Conservation (phyloP, 2,329 filamentous ascomycete genomes). For the Alternaria angustiovoidea region DNA sequence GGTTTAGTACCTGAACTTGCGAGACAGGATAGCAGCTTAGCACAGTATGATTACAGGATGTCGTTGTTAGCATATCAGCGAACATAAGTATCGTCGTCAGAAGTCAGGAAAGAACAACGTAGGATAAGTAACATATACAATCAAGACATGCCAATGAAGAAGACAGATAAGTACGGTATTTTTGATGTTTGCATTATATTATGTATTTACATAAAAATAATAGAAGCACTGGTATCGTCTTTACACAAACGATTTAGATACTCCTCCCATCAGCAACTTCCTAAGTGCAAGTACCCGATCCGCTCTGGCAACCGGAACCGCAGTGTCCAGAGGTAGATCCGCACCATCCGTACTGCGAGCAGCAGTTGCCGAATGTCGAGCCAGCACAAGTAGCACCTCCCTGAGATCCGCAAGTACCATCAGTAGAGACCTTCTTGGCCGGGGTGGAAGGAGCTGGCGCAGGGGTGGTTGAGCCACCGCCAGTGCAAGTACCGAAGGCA, state of each 20-base stretch:
- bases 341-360: slow-evolving; percentile 22
- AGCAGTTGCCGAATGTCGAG: slow-evolving; percentile 22
- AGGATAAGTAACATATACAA: neutral
- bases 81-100: too few species aligned
- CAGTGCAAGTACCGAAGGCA: slow-evolving; percentile 37
- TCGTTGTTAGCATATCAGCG: too few species aligned
- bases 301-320: slow-evolving; percentile 20
- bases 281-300: slow-evolving; percentile 24
- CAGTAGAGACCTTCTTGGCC: slow-evolving; percentile 12
- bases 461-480: neutral
- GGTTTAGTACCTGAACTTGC: too few species aligned
- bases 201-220: neutral
- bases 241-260: neutral
- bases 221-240: neutral
- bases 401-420: slow-evolving; percentile 20
- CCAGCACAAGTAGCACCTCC: slow-evolving; percentile 17
- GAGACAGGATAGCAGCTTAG: too few species aligned
- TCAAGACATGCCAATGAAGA: neutral
- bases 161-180: neutral
- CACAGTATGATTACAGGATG: too few species aligned
- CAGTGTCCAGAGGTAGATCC: slow-evolving; percentile 21
- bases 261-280: slow-evolving; percentile 18
- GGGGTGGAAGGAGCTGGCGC: neutral
- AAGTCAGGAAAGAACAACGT: neutral
- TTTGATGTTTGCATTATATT: neutral